Evolutionary conservation across 176 grass and related monocot genomes (phyloP).

Genomic region (Avena insularis): DNA sequence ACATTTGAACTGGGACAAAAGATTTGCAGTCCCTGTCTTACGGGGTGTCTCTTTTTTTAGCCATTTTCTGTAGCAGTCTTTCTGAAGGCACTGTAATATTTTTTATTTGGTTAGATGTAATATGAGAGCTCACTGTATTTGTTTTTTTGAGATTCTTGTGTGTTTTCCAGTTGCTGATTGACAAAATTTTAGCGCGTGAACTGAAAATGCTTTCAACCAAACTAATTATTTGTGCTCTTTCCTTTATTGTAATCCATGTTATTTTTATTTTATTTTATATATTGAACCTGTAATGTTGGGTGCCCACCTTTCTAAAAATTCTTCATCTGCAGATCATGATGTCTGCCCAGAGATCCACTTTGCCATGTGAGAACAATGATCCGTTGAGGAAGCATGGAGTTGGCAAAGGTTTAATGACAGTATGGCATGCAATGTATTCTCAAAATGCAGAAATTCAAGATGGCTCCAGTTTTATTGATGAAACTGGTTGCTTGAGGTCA

Average conservation of each 20-base stretch:
- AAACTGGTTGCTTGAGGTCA: slow-evolving; percentile 64
- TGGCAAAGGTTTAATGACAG: slow-evolving; percentile 98
- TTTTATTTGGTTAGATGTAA: slow-evolving; percentile 39
- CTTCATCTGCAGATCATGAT: slow-evolving; percentile 48
- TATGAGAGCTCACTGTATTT: slow-evolving; percentile 13
- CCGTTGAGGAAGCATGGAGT: slow-evolving; percentile 78
- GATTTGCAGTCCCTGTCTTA: not conserved
- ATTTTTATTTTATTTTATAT: slow-evolving; percentile 24
- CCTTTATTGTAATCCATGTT: slow-evolving; percentile 10
- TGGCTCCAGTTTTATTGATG: slow-evolving; percentile 57
- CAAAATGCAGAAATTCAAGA: slow-evolving; percentile 53
- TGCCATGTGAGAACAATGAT: slow-evolving; percentile 38
- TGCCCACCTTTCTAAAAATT: slow-evolving; percentile 28
- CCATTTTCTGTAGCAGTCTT: slow-evolving; percentile 1
- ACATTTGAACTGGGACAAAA: slow-evolving; percentile 14
- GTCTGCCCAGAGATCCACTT: slow-evolving; percentile 20
- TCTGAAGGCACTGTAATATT: not conserved
- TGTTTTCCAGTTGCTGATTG: slow-evolving; percentile 18
- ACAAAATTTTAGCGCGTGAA: slow-evolving; percentile 9
- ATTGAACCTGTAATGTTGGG: slow-evolving; percentile 6
- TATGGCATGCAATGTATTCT: slow-evolving; percentile 86
- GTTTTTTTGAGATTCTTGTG: slow-evolving; percentile 22
- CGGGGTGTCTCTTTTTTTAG: not conserved
- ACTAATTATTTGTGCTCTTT: slow-evolving; percentile 6
- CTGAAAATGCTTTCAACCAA: slow-evolving; percentile 1